Percentiles rank a stretch among this genome's conserved stretches.
These are phyloP conservation scores for Penicillium soppii DNA, from an alignment of 495 filamentous ascomycete species.

Conservation along the genomic window DNA sequence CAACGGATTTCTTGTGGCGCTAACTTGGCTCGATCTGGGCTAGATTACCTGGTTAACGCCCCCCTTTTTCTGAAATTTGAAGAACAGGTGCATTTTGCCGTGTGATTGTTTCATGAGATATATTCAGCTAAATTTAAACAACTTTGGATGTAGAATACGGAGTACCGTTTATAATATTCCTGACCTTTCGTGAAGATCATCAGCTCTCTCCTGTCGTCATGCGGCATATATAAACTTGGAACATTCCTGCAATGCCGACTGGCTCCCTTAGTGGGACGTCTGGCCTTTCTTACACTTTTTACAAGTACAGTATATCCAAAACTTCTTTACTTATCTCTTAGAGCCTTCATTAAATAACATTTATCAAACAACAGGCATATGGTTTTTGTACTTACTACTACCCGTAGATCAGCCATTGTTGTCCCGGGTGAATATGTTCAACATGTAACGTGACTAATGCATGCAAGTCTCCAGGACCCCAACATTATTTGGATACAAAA, in stretches of 20 bases:
- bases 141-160: not conserved
- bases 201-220: not conserved
- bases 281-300: not conserved
- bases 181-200: not conserved
- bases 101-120: too few relatives aligned
- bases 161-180: not conserved
- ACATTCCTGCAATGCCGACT: not conserved
- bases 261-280: not conserved
- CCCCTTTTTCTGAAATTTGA: not conserved
- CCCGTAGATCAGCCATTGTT: too few relatives aligned
- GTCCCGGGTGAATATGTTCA: too few relatives aligned
- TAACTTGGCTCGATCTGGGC: slow-evolving; percentile 6
- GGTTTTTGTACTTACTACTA: too few relatives aligned
- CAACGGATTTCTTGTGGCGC: slow-evolving; percentile 9
- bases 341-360: not conserved
- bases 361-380: too few relatives aligned
- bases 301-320: not conserved
- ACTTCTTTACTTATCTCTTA: not conserved
- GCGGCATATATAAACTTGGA: not conserved
- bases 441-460: too few relatives aligned
- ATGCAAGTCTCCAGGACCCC: too few relatives aligned
- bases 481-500: too few relatives aligned
- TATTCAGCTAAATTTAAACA: too few relatives aligned
- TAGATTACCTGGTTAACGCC: not conserved
- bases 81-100: too few relatives aligned